Evolutionary conservation across 371 early-diverging fungal genomes (phyloP).

Genomic region (Rhizopus stolonifer): DNA sequence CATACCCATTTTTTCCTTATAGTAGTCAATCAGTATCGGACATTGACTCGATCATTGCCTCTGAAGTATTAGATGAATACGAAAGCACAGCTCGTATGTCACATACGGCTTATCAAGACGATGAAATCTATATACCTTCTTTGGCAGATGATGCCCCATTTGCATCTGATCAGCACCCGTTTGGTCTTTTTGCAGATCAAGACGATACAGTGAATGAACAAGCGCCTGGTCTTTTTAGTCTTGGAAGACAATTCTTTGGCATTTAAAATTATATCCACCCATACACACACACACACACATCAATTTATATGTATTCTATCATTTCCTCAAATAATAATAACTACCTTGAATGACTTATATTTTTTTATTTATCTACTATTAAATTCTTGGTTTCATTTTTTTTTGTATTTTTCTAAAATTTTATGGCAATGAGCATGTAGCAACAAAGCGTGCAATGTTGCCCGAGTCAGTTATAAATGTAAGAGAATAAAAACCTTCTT

Average conservation of each 20-base stretch:
- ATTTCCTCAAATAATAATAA: too few species aligned
- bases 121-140: conserved; percentile 25
- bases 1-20: not conserved
- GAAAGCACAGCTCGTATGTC: conserved; percentile 33
- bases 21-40: conserved; percentile 17
- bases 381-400: too few species aligned
- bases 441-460: too few species aligned
- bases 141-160: conserved; percentile 33
- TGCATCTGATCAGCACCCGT: conserved; percentile 41
- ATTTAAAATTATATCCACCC: too few species aligned
- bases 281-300: too few species aligned
- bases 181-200: conserved; percentile 32
- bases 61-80: conserved; percentile 39
- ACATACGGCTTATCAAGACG: not conserved
- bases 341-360: too few species aligned
- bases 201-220: not conserved
- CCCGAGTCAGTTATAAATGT: too few species aligned
- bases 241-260: conserved; percentile 30
- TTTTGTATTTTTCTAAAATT: too few species aligned
- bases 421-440: too few species aligned
- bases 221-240: conserved; percentile 16
- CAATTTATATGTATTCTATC: too few species aligned
- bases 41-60: conserved; percentile 36
- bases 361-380: too few species aligned
- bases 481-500: too few species aligned